These are phyloP conservation scores for Mikania micrantha DNA, from an alignment of 129 eudicot species.

Conservation along the genomic window DNA sequence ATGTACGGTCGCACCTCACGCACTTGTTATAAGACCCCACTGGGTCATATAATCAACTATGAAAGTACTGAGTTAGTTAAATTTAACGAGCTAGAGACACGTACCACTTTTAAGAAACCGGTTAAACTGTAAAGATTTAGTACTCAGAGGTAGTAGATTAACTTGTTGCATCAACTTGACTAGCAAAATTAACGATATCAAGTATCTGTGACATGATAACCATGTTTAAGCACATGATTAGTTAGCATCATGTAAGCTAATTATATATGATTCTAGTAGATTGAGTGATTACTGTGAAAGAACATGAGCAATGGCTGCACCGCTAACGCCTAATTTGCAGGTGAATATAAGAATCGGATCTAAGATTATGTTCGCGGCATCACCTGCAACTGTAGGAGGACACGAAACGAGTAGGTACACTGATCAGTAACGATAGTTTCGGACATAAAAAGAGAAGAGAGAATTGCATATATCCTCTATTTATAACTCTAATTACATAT, in stretches of 20 bases:
- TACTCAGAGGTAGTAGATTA: conserved; percentile 44
- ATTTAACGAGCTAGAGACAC: too few species aligned
- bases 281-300: conserved; percentile 46
- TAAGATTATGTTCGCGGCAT: conserved; percentile 44
- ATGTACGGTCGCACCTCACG: too few species aligned
- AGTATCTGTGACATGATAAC: conserved; percentile 32
- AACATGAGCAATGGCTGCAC: conserved; percentile 86
- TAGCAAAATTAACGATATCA: conserved; percentile 42
- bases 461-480: too few species aligned
- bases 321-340: conserved; percentile 53
- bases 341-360: conserved; percentile 62
- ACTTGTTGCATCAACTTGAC: conserved; percentile 42
- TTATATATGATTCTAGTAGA: not conserved
- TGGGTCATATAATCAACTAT: too few species aligned
- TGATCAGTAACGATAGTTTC: too few species aligned
- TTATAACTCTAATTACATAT: too few species aligned
- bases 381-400: conserved; percentile 48
- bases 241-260: not conserved
- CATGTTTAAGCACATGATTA: not conserved
- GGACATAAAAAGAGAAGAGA: too few species aligned
- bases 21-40: too few species aligned
- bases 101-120: conserved; percentile 63
- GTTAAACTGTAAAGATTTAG: conserved; percentile 36
- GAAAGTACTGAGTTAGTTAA: not conserved
- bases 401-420: not conserved